These are phyloP conservation scores for Nakazawaea ernobii DNA, from an alignment of 805 yeast genomes.

Conservation along the genomic window DNA sequence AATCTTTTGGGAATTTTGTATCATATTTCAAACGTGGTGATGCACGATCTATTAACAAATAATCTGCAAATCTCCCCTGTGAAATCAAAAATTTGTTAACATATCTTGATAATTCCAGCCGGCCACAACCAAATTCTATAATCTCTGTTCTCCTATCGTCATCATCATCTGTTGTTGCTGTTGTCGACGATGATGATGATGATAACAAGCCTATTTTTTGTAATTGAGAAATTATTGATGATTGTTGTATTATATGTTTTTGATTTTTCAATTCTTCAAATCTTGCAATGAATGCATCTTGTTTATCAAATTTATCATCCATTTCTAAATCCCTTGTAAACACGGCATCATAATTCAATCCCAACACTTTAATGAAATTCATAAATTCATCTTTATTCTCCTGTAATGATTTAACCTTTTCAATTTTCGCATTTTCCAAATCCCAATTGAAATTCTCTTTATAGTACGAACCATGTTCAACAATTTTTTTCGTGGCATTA, in stretches of 20 bases:
- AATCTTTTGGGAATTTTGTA: conserved; percentile 50
- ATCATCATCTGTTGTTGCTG: too few species aligned
- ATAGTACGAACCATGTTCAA: conserved; percentile 43
- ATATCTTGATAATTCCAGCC: conserved; percentile 76
- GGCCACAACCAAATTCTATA: conserved; percentile 87
- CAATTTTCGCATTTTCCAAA: too few species aligned
- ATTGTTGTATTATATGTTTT: conserved; percentile 81
- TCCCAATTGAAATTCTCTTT: conserved; percentile 38
- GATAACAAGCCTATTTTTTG: conserved; percentile 32
- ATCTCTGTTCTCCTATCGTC: conserved; percentile 26
- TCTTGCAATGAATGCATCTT: conserved; percentile 34
- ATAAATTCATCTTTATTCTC: conserved; percentile 19
- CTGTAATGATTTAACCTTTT: conserved; percentile 1
- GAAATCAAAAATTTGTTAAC: conserved; percentile 31
- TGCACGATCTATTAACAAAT: conserved; percentile 69
- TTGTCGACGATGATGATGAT: too few species aligned
- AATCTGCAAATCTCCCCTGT: conserved; percentile 18
- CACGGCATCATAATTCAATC: conserved; percentile 10
- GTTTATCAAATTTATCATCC: conserved; percentile 16
- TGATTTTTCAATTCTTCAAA: conserved; percentile 45
- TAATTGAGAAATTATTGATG: conserved; percentile 70
- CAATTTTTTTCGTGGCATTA: conserved; percentile 31
- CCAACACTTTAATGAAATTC: conserved; percentile 15
- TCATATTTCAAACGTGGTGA: conserved; percentile 77
- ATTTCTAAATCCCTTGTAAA: conserved; percentile 13